These are phyloP conservation scores for Lecanicillium sp. DNA, from an alignment of 2,329 filamentous ascomycete genomes.

Conservation along the genomic window DNA sequence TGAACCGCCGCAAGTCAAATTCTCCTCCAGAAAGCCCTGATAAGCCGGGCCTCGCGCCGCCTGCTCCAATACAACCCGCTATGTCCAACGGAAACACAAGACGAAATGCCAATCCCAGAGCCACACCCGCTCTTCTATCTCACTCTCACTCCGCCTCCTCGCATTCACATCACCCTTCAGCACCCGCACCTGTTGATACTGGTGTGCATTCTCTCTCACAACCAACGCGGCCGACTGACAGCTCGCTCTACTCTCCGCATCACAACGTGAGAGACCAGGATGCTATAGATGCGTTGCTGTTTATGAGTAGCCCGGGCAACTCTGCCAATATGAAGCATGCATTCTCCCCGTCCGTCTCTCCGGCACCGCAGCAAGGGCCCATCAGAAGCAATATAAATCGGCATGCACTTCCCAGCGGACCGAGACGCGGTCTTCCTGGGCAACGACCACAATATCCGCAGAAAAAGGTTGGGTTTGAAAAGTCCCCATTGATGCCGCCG, in stretches of 20 bases:
- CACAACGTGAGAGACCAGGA: conserved; percentile 69
- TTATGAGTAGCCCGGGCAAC: conserved; percentile 74
- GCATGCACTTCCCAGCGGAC: conserved; percentile 37
- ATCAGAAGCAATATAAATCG: conserved; percentile 14
- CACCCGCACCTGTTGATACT: conserved; percentile 25
- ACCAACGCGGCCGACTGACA: conserved; percentile 32
- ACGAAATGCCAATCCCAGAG: conserved; percentile 40
- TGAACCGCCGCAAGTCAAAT: conserved; percentile 19
- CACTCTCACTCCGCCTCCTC: conserved; percentile 40
- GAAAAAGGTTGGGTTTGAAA: conserved; percentile 41
- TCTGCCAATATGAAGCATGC: conserved; percentile 52
- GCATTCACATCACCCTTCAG: conserved; percentile 23
- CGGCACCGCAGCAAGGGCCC: conserved; percentile 17
- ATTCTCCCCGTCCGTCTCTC: conserved; percentile 36
- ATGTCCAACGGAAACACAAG: conserved; percentile 31
- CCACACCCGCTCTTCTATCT: conserved; percentile 41
- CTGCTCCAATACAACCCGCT: conserved; percentile 45
- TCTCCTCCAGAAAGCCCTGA: conserved; percentile 28
- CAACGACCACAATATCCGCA: conserved; percentile 32
- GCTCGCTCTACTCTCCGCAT: conserved; percentile 54
- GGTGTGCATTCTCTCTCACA: conserved; percentile 24
- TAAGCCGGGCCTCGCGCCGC: conserved; percentile 38
- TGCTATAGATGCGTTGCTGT: conserved; percentile 70
- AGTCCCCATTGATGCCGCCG: conserved; percentile 29
- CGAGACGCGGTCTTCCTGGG: conserved; percentile 43